Evolutionary conservation across 2,329 filamentous ascomycete species (phyloP).

Genomic region (Coniochaeta sp.): DNA sequence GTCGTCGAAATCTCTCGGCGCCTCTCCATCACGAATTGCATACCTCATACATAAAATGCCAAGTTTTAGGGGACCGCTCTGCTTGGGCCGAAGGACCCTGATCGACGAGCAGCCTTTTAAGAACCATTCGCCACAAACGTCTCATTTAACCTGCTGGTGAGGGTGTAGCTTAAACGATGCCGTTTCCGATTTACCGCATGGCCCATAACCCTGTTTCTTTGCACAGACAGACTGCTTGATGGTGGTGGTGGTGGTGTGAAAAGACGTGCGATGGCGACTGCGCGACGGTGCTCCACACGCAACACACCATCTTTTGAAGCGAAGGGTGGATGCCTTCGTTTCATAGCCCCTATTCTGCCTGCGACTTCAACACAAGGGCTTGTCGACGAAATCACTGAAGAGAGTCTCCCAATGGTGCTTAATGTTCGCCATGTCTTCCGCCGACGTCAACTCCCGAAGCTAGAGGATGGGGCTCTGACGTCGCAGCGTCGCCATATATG

Average conservation of each 20-base stretch:
- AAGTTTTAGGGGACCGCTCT: slow-evolving; percentile 1
- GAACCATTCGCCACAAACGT: background rate
- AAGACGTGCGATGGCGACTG: background rate
- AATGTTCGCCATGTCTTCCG: background rate
- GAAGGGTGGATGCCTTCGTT: background rate
- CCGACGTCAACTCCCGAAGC: background rate
- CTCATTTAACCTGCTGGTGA: background rate
- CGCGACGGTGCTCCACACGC: background rate
- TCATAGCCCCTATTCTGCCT: too few species aligned
- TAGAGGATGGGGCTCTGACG: background rate
- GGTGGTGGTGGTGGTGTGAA: background rate
- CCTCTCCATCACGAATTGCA: background rate
- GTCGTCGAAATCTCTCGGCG: background rate
- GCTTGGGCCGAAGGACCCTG: background rate
- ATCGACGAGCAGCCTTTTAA: background rate
- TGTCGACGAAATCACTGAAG: too few species aligned
- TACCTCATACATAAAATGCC: background rate
- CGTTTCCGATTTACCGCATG: background rate
- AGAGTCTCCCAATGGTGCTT: too few species aligned
- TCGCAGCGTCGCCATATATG: background rate
- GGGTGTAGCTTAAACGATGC: background rate
- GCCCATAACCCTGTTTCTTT: background rate
- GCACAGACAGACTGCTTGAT: background rate
- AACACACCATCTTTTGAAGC: background rate
- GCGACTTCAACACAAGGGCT: too few species aligned